Percentiles rank a stretch among this genome's conserved stretches.
phyloP scores from a whole-genome alignment of 1,284 basidiomycete species.

The Trichosporon sp. region DNA sequence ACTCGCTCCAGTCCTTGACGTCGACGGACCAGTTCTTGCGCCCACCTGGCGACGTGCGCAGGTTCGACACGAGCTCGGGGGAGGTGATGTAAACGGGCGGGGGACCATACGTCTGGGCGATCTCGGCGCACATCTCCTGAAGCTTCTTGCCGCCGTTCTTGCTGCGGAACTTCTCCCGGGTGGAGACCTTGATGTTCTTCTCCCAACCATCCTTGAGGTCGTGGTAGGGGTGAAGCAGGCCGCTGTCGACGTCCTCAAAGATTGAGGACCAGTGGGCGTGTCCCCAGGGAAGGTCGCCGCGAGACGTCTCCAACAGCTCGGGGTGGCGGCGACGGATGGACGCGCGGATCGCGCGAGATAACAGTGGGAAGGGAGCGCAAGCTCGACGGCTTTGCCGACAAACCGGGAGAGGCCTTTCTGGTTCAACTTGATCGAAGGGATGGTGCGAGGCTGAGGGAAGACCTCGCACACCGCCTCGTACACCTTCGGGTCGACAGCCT shows the following conservation, averaged over 20 bases:
- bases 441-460: neutral
- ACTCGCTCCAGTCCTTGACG: neutral
- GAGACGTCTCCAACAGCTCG: neutral
- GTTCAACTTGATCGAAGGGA: neutral
- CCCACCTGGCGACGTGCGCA: neutral
- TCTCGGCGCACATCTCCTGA: neutral
- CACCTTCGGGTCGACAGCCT: neutral
- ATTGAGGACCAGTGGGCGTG: neutral
- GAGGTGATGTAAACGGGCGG: neutral
- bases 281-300: neutral
- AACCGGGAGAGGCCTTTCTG: neutral
- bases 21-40: neutral
- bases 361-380: neutral
- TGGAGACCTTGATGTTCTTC: neutral
- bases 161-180: neutral
- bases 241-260: neutral
- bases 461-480: neutral
- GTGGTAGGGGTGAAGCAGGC: neutral
- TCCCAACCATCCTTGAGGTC: neutral
- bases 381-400: neutral
- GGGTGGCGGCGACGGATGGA: neutral
- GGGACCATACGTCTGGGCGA: neutral
- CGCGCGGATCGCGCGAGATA: neutral
- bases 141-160: neutral
- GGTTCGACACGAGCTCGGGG: neutral